Evolutionary conservation across 441 rosid species (phyloP), one percentile per base, ranked within the genome.

Genomic region (Manihot esculenta): DNA sequence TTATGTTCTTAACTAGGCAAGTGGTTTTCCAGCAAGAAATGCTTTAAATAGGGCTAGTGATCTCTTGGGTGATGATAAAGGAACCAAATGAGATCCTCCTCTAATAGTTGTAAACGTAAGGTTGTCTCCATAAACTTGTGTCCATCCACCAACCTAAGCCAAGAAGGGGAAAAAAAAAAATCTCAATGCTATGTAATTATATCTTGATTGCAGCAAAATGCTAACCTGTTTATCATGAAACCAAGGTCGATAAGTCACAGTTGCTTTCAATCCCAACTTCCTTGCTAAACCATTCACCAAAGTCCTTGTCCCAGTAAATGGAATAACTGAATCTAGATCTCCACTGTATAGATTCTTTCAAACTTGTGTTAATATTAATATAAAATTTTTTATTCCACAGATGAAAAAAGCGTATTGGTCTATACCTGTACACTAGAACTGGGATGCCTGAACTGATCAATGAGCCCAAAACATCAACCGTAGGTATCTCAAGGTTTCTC

Each of bases 121-220:
- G 4, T 30, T 47, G 9, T 64, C 49, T 20, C 76, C 83, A 69
- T 74, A 85, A 1, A 74, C 85, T 74, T 82, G 84, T 33, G 89
- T 85, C 92, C 92, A 85, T 48, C 92, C 88, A 41, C 81, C 92
- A 71, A 81, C 88, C 90, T 86, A 76, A 3, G 0, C 53, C 1
- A 54, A 11, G 35, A 1, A 1, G 35, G 4, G 18, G 13, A 20
- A 3, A 4, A 0, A 10, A 3, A 27, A 5, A 24, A 13, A 18
- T n/a, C 11, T 53, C 13, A 1, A 63, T 21, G 20, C 21, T 23
- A 12, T 63, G 10, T 21, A 63, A 21, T 9, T 23, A 48, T 48
- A 3, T 14, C 17, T 44, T 9, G 18, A 18, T 45, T 64, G 15
- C n/a, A 65, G 58, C 9, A 49, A 64, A 1, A n/a, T 12, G 8